Percentiles rank a stretch among this genome's conserved stretches.
These are phyloP conservation scores for Naganishia albida DNA, from an alignment of 1,284 basidiomycete species.

Conservation along the genomic window DNA sequence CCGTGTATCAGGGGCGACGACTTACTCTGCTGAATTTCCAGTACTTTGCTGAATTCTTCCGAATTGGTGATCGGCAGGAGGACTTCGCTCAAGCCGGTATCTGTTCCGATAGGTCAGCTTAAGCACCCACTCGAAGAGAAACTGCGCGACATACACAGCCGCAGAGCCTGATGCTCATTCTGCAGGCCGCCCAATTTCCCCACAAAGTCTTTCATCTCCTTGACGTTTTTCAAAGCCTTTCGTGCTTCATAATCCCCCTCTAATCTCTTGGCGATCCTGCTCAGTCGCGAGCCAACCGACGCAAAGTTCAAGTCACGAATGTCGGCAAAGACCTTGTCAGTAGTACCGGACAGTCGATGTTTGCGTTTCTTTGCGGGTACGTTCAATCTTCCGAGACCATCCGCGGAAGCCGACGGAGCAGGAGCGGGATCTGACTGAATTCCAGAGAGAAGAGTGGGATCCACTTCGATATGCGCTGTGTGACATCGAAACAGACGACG, in stretches of 20 bases:
- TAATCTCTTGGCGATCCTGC: constrained; percentile 75
- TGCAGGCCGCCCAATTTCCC: constrained; percentile 89
- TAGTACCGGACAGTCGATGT: constrained; percentile 71
- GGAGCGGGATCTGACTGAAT: constrained; percentile 50
- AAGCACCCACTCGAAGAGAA: too few relatives aligned
- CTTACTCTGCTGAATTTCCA: constrained; percentile 95
- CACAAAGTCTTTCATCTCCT: constrained; percentile 91
- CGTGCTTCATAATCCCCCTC: constrained; percentile 75
- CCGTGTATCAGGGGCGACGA: neutral
- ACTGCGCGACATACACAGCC: constrained; percentile 68
- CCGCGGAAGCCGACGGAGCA: constrained; percentile 51
- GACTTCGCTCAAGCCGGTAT: constrained; percentile 91
- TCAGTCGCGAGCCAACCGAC: constrained; percentile 80
- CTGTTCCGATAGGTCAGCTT: constrained; percentile 55
- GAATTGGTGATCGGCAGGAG: constrained; percentile 79
- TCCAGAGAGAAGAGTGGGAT: constrained; percentile 70
- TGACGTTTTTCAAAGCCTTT: constrained; percentile 70
- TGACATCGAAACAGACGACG: too few relatives aligned
- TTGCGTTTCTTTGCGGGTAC: constrained; percentile 75
- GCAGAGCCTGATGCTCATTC: constrained; percentile 82
- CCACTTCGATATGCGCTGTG: constrained; percentile 85
- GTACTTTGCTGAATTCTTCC: constrained; percentile 85
- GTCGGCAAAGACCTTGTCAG: constrained; percentile 81
- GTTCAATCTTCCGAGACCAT: constrained; percentile 51
- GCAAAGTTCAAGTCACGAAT: constrained; percentile 92